A percentile compares a stretch with the other conserved stretches of the same genome.
phyloP scores from a whole-genome alignment of 179 eudicot genomes.

The Sideroxylon spinosum region DNA sequence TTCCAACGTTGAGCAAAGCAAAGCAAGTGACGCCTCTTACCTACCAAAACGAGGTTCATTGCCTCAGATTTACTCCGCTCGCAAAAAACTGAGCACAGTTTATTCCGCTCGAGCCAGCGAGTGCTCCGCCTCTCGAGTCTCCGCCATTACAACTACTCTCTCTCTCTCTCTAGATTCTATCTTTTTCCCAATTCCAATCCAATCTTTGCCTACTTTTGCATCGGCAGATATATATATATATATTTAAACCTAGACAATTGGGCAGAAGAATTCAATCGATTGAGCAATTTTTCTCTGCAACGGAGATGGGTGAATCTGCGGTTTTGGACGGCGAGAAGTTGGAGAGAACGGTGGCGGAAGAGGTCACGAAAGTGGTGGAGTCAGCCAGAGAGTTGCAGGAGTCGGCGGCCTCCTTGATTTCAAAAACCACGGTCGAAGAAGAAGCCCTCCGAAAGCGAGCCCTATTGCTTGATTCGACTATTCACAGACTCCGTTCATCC shows the following conservation, averaged over 20 bases:
- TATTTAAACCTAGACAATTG: neutral
- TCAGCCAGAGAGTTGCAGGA: conserved; percentile 53
- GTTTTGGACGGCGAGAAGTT: conserved; percentile 11
- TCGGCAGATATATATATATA: neutral
- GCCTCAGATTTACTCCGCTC: too few species aligned
- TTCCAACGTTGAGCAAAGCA: too few species aligned
- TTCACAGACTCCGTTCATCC: conserved; percentile 31
- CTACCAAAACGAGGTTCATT: too few species aligned
- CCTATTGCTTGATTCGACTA: conserved; percentile 37
- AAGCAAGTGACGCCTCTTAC: too few species aligned
- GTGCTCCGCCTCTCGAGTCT: neutral
- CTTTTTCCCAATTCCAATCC: conserved; percentile 4
- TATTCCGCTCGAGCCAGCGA: too few species aligned
- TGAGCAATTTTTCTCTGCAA: neutral
- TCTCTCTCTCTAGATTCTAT: neutral
- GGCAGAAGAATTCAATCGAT: conserved; percentile 1
- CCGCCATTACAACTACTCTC: neutral
- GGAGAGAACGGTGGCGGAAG: conserved; percentile 23
- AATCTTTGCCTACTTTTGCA: neutral
- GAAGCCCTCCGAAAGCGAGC: conserved; percentile 42
- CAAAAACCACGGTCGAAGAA: conserved; percentile 34
- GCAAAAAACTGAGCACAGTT: too few species aligned
- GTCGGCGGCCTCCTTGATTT: conserved; percentile 37
- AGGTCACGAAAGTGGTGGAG: conserved; percentile 32
- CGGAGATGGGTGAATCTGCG: conserved; percentile 8